Evolutionary conservation across 2,329 filamentous ascomycete genomes (phyloP).

Genomic region (Penicillium sp.): DNA sequence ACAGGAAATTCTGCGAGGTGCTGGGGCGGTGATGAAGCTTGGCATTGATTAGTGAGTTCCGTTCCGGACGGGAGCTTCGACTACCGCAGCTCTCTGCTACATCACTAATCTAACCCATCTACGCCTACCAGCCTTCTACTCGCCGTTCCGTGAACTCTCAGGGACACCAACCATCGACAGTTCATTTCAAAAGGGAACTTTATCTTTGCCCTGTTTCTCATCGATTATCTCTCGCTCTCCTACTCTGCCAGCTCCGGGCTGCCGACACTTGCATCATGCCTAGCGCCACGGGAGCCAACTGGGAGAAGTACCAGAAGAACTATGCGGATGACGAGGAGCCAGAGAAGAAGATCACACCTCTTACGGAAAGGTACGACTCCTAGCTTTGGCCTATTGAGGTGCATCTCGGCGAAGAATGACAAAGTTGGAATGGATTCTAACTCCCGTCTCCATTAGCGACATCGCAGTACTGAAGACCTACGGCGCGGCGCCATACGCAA

Average conservation of each 20-base stretch:
- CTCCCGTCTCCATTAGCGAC: slow-evolving; percentile 58
- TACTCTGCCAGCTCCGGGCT: slow-evolving; percentile 22
- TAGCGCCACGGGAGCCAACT: slow-evolving; percentile 86
- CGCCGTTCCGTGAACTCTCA: slow-evolving; percentile 7
- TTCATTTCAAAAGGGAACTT: no score
- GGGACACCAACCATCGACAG: no score
- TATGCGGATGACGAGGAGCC: slow-evolving; percentile 95
- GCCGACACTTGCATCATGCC: slow-evolving; percentile 57
- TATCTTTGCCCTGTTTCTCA: not conserved
- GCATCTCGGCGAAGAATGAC: not conserved
- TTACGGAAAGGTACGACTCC: slow-evolving; percentile 80
- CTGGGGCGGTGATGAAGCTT: slow-evolving; percentile 37
- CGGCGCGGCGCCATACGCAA: slow-evolving; percentile 90
- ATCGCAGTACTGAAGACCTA: slow-evolving; percentile 99
- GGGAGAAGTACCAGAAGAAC: slow-evolving; percentile 99
- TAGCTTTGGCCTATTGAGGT: not conserved
- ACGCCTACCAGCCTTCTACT: slow-evolving; percentile 19
- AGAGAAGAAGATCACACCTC: slow-evolving; percentile 98
- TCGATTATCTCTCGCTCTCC: slow-evolving; percentile 5
- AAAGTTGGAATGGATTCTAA: slow-evolving; percentile 7
- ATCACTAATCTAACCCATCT: slow-evolving; percentile 19
- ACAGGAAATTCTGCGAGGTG: slow-evolving; percentile 37
- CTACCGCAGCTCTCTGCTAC: slow-evolving; percentile 32
- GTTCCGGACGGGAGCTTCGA: slow-evolving; percentile 21
- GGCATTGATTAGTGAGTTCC: slow-evolving; percentile 34